A percentile compares a stretch with the other conserved stretches of the same genome.
These are phyloP conservation scores for Uromyces viciae-fabae DNA, from an alignment of 1,284 basidiomycete species.

Conservation along the genomic window DNA sequence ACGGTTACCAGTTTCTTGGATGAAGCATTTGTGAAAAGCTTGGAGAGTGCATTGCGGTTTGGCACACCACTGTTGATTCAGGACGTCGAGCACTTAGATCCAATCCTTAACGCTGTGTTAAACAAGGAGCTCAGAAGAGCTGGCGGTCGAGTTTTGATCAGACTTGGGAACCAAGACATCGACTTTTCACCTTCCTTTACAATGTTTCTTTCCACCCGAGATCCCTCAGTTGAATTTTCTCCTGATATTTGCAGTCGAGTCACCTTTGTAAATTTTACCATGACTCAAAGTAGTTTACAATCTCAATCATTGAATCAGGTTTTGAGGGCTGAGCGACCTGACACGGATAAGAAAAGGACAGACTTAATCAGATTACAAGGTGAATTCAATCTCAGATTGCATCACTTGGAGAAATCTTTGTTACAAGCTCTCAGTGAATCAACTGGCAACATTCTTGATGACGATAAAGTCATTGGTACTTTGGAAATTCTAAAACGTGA, in stretches of 20 bases:
- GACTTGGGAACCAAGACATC: constrained; percentile 97
- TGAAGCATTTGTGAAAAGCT: constrained; percentile 94
- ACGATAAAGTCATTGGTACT: constrained; percentile 97
- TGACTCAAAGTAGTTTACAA: constrained; percentile 96
- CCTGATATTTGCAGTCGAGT: constrained; percentile 98
- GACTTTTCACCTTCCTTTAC: constrained; percentile 99
- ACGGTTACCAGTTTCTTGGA: constrained; percentile 98
- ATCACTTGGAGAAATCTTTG: constrained; percentile 87
- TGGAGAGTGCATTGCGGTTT: constrained; percentile 98
- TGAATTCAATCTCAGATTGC: constrained; percentile 87
- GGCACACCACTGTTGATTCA: constrained; percentile 96
- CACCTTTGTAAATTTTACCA: constrained; percentile 99
- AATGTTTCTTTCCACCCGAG: constrained; percentile 96
- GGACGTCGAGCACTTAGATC: constrained; percentile 96
- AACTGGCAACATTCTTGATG: constrained; percentile 92
- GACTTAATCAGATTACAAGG: constrained; percentile 98
- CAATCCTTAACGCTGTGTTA: constrained; percentile 93
- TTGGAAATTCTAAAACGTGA: constrained; percentile 94
- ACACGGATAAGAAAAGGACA: constrained; percentile 93
- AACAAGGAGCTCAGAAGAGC: constrained; percentile 85
- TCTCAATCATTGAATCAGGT: constrained; percentile 97
- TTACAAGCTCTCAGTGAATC: constrained; percentile 96
- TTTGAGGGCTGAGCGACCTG: constrained; percentile 91
- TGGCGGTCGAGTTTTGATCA: constrained; percentile 94
- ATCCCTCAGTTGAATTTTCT: constrained; percentile 95